A percentile compares a stretch with the other conserved stretches of the same genome.
These are phyloP conservation scores for Venustampulla echinocandica DNA, from an alignment of 495 filamentous ascomycete genomes.

Conservation along the genomic window DNA sequence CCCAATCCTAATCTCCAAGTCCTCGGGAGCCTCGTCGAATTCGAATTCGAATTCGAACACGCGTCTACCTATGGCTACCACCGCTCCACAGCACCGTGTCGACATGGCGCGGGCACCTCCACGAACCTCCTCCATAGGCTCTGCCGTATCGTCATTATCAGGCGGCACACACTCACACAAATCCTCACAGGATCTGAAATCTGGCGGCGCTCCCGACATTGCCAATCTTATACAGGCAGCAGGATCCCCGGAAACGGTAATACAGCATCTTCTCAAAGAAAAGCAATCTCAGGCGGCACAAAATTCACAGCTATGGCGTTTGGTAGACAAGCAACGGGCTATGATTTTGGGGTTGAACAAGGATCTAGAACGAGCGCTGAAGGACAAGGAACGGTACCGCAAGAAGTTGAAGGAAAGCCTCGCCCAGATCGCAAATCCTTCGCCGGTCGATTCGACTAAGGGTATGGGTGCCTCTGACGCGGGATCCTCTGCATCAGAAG, in stretches of 20 bases:
- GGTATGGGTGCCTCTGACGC: conserved; percentile 19
- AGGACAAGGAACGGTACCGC: conserved; percentile 90
- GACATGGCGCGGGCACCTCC: conserved; percentile 31
- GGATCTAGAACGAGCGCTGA: conserved; percentile 82
- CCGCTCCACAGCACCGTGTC: conserved; percentile 18
- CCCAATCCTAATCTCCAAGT: conserved; percentile 17
- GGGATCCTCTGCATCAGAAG: conserved; percentile 13
- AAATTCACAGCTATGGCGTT: conserved; percentile 86
- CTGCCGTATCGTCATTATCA: conserved; percentile 80
- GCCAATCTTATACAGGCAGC: conserved; percentile 68
- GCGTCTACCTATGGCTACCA: conserved; percentile 22
- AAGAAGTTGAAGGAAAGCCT: conserved; percentile 79
- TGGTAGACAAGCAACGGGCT: conserved; percentile 92
- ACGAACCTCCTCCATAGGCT: conserved; percentile 91
- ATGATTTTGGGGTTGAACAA: conserved; percentile 93
- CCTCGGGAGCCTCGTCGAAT: conserved; percentile 11
- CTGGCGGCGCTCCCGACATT: conserved; percentile 48
- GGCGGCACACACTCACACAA: conserved; percentile 57
- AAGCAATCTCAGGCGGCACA: conserved; percentile 82
- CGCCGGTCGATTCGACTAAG: conserved; percentile 20
- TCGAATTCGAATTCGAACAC: conserved; percentile 6
- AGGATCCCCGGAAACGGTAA: conserved; percentile 82
- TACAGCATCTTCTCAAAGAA: conserved; percentile 81
- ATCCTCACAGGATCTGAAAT: conserved; percentile 46
- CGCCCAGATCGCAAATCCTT: conserved; percentile 39